Evolutionary conservation across 2,329 filamentous ascomycete species (phyloP).

Genomic region (Pseudocercospora crystallina): DNA sequence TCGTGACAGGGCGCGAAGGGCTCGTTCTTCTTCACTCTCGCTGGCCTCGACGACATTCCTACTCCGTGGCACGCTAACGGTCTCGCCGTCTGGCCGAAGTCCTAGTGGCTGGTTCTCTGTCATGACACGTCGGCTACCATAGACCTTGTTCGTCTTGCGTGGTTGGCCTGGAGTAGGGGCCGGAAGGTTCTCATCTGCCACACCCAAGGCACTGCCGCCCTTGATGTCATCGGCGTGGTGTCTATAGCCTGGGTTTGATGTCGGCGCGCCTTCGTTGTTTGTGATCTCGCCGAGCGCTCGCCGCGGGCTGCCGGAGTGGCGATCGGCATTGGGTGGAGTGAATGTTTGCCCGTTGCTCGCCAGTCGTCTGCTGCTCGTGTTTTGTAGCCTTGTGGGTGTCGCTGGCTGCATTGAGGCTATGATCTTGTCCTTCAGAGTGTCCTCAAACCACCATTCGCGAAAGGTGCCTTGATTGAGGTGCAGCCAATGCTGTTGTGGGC

Average conservation of each 20-base stretch:
- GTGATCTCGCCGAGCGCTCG: constrained; percentile 92
- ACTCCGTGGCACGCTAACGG: constrained; percentile 60
- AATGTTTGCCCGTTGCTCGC: constrained; percentile 69
- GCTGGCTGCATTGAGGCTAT: constrained; percentile 58
- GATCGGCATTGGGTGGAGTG: constrained; percentile 79
- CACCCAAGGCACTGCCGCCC: constrained; percentile 51
- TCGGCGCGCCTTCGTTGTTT: constrained; percentile 65
- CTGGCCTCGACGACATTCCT: constrained; percentile 58
- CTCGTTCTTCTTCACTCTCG: constrained; percentile 84
- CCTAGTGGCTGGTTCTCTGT: constrained; percentile 49
- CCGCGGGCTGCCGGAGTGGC: constrained; percentile 54
- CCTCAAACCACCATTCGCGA: constrained; percentile 94
- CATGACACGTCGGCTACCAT: constrained; percentile 63
- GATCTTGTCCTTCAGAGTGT: constrained; percentile 76
- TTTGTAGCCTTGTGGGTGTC: constrained; percentile 56
- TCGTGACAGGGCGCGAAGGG: constrained; percentile 68
- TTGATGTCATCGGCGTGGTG: constrained; percentile 29
- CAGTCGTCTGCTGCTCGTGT: constrained; percentile 46
- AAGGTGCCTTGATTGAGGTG: constrained; percentile 96
- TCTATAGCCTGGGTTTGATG: constrained; percentile 20
- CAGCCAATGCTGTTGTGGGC: constrained; percentile 97
- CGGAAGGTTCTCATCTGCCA: constrained; percentile 88
- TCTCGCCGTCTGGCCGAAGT: constrained; percentile 58
- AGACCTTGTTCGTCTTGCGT: constrained; percentile 78
- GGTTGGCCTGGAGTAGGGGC: constrained; percentile 95